Base-by-base conservation (phyloP, 192 early-diverging fungal genomes). In the Coemansia sp. region DNA sequence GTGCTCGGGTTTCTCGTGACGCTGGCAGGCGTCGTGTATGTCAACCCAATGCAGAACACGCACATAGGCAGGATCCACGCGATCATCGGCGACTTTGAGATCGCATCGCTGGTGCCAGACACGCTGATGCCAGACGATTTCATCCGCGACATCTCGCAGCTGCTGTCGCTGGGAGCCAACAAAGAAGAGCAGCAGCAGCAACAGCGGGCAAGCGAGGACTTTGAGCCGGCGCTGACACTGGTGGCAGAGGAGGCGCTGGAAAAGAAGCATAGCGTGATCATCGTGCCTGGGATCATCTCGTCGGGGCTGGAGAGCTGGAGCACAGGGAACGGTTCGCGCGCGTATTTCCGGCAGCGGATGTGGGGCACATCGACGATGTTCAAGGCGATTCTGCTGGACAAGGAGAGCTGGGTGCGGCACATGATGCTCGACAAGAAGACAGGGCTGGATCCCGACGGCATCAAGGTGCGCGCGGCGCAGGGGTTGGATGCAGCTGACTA, bases 221-320 rank as follows among this genome's bases (percentile, higher is more conserved):
- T 74, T 40, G 67, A 80, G 63, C 83, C 83, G 12, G 83, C 75
- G 9, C 46, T 70, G 66, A 45, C 68, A 7, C 22, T 85, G 49
- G 79, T 61, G 6, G 43, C 9, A 0, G 66, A 79, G 46, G 83
- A 85, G 37, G 61, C 47, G 42, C 52, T 83, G 47, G 49, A 36
- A 6, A 74, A 71, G 52, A 65, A 42, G 40, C 84, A 80, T 61
- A 88, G 89, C 52, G 92, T 97, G 0, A 85, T 93, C 0, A 68
- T 97, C 61, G 90, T 97, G 12, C 95, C 94, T 0, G 95, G 95
- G 11, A 93, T 95, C 66, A 91, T 93, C 10, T 93, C 91, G 0
- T 91, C 94, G 8, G 93, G 91, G 1, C 80, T 97, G 21, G 94
- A 95, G 76, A 93, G 91, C 63, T 96, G 94, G 94, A 91, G 90